These are phyloP conservation scores for Austroboletus festivus DNA, from an alignment of 768 basidiomycete genomes.

Conservation along the genomic window DNA sequence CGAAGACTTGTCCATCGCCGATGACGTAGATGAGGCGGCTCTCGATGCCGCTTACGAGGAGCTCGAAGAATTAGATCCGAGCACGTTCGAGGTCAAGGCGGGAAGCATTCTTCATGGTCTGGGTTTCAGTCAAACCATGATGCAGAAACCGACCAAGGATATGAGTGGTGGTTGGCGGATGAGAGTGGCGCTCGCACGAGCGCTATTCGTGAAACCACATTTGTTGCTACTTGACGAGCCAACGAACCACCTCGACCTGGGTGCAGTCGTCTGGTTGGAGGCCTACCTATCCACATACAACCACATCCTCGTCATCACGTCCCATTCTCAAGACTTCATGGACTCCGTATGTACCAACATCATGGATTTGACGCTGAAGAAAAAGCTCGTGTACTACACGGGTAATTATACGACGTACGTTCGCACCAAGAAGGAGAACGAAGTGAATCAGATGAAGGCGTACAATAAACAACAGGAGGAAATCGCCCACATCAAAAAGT, in stretches of 20 bases:
- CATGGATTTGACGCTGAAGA: constrained; percentile 91
- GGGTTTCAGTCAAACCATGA: constrained; percentile 87
- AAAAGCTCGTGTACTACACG: constrained; percentile 90
- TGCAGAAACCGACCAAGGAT: constrained; percentile 95
- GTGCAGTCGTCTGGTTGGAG: constrained; percentile 98
- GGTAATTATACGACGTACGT: constrained; percentile 99
- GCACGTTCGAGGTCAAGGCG: constrained; percentile 93
- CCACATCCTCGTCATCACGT: constrained; percentile 96
- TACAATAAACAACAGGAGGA: constrained; percentile 98
- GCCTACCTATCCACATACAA: constrained; percentile 98
- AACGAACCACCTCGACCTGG: constrained; percentile 92
- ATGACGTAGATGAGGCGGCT: constrained; percentile 82
- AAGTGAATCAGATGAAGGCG: constrained; percentile 99
- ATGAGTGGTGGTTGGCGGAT: constrained; percentile 99
- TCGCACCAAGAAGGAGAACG: constrained; percentile 93
- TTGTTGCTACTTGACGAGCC: constrained; percentile 91
- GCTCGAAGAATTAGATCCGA: constrained; percentile 94
- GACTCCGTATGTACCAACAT: constrained; percentile 96
- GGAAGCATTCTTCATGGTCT: constrained; percentile 96
- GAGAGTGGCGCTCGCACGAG: constrained; percentile 95
- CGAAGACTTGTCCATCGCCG: constrained; percentile 89
- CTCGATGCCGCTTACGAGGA: constrained; percentile 92
- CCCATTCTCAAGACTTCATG: constrained; percentile 99
- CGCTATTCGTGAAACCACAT: constrained; percentile 96
- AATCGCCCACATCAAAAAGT: constrained; percentile 98